Base-by-base conservation (phyloP, 2,329 filamentous ascomycete genomes). In the Colletotrichum spinosum region DNA sequence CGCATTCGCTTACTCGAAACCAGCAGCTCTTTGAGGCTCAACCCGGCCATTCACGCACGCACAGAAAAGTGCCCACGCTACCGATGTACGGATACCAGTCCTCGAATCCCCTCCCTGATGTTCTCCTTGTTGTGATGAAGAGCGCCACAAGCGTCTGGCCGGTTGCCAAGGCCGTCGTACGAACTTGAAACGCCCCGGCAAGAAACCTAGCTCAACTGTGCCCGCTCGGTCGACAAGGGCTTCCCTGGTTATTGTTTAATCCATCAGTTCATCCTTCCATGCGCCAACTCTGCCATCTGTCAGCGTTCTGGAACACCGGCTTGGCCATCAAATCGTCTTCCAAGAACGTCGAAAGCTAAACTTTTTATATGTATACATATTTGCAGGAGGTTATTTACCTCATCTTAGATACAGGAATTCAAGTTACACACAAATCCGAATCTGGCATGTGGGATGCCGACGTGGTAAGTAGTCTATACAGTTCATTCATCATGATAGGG, bases 161-260 rank as follows among this genome's bases (percentile, higher is more conserved):
- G 52, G 48, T 52, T 60, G 62, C 58, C 58, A 56, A 62, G 58
- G 52, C 42, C 46, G 37, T 63, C 53, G 57, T 57, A 63, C 63
- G 52, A 66, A 66, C 53, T 56, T 66, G 63, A 66, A 66, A 66
- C 63, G 49, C 41, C 52, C 52, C 52, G 52, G 46, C 34, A 35
- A 42, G 37, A 49, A 65, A 42, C 62, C 48, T 62, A 62, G 62
- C 58, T 57, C 48, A 25, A 44, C 42, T 57, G 25, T 42, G 35
- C 33, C 37, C 59, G 59, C 63, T 63, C 49, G 63, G 58, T 63
- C 42, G 53, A 56, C 62, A 56, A 62, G 46, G 63, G 15, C 41
- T 55, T 33, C 52, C 51, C 39, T 50, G 35, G 25, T 33, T n/a
- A 15, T 35, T 41, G n/a, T 50, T 42, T 25, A 25, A 15, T 34